These are phyloP conservation scores for Vigna hirtella DNA, from an alignment of 306 rosid genomes.

Conservation along the genomic window DNA sequence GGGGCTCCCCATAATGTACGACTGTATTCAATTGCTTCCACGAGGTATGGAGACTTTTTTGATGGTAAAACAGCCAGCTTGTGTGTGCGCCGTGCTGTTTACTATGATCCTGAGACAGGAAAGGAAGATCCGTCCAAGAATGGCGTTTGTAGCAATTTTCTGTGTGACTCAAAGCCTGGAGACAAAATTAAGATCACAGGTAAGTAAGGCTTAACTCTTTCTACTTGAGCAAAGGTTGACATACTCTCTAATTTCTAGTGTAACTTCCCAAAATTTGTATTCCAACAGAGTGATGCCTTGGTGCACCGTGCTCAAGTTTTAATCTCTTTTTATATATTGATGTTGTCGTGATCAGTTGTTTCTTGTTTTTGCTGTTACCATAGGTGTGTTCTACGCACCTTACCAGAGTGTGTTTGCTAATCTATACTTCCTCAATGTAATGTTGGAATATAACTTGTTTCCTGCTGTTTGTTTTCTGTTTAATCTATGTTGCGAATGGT, in stretches of 20 bases:
- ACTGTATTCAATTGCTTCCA: constrained; percentile 92
- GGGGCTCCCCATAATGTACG: constrained; percentile 89
- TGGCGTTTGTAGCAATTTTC: constrained; percentile 91
- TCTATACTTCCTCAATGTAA: not conserved
- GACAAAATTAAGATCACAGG: constrained; percentile 92
- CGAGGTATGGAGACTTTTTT: constrained; percentile 91
- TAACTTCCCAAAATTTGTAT: constrained; percentile 18
- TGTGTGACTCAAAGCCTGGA: constrained; percentile 93
- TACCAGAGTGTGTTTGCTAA: not conserved
- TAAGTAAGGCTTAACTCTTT: constrained; percentile 53
- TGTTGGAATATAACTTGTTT: not conserved
- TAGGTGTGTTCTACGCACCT: not conserved
- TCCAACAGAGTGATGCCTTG: not conserved
- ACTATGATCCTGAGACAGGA: constrained; percentile 90
- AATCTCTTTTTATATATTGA: not conserved
- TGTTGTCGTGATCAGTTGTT: not conserved
- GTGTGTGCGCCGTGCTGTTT: constrained; percentile 96
- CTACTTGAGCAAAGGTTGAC: constrained; percentile 21
- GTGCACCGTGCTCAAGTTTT: not conserved
- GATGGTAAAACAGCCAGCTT: constrained; percentile 96
- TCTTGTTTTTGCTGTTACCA: not conserved
- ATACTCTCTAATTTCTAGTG: constrained; percentile 21
- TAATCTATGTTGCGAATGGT: not conserved
- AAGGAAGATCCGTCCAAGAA: constrained; percentile 88
- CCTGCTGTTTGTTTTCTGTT: constrained; percentile 5